Evolutionary conservation across 106 monocot species (phyloP).

Genomic region (Dendrobium nobile): DNA sequence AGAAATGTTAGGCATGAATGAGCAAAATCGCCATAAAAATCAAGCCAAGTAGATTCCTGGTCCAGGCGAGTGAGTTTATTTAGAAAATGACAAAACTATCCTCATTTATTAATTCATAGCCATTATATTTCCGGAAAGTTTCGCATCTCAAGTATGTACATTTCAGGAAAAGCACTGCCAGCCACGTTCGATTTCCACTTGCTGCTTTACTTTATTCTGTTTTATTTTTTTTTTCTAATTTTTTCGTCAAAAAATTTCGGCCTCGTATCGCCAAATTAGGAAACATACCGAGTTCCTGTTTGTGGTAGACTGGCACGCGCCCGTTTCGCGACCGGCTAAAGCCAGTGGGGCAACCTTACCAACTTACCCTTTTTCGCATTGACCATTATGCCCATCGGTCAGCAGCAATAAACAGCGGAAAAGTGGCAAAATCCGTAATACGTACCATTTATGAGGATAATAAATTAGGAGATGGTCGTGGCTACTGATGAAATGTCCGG

Average conservation of each 20-base stretch:
- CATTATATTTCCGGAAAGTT: not conserved
- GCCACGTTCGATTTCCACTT: not conserved
- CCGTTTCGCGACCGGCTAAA: not conserved
- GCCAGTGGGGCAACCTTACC: not conserved
- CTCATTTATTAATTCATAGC: not conserved
- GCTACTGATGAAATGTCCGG: not conserved
- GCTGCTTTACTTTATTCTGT: not conserved
- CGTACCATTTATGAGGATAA: not conserved
- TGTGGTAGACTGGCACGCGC: not conserved
- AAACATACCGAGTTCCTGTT: not conserved
- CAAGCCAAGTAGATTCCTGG: not conserved
- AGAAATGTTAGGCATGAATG: no score
- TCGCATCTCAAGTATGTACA: not conserved
- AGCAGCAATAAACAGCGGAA: not conserved
- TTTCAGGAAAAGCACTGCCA: not conserved
- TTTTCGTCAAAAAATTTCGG: not conserved
- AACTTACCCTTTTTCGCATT: not conserved
- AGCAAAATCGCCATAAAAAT: not conserved
- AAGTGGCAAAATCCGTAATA: not conserved
- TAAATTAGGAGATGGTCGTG: not conserved
- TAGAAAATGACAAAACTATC: not conserved
- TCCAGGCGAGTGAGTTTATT: not conserved
- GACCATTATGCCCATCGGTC: not conserved
- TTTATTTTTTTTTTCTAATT: not conserved
- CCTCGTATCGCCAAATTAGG: slow-evolving; percentile 3